Evolutionary conservation across 2,329 filamentous ascomycete genomes (phyloP).

Genomic region (Penicillium occitanis): DNA sequence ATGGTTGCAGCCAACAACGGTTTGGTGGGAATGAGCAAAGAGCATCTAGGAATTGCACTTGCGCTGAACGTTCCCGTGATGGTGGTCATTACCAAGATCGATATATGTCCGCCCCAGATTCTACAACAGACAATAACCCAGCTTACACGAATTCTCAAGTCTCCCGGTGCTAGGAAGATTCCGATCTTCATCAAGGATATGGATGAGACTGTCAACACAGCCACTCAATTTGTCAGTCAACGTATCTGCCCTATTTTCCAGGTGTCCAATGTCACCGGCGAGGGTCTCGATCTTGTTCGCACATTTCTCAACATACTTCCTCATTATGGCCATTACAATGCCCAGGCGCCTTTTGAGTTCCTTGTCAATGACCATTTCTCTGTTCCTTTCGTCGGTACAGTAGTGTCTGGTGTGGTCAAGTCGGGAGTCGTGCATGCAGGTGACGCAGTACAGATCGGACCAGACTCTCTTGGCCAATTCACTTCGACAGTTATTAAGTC

Average conservation of each 20-base stretch:
- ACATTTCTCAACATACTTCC: constrained; percentile 94
- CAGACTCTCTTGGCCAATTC: constrained; percentile 88
- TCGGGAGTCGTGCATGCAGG: constrained; percentile 83
- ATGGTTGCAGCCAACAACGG: constrained; percentile 99
- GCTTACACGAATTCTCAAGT: constrained; percentile 89
- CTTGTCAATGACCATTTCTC: constrained; percentile 97
- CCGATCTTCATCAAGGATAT: constrained; percentile 91
- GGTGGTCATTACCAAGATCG: constrained; percentile 97
- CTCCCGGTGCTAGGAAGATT: constrained; percentile 89
- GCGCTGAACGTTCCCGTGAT: constrained; percentile 96
- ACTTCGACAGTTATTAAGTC: constrained; percentile 81
- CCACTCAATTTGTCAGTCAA: constrained; percentile 91
- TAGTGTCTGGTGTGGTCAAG: constrained; percentile 91
- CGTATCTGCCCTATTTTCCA: constrained; percentile 97
- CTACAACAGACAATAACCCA: constrained; percentile 90
- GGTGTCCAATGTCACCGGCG: constrained; percentile 94
- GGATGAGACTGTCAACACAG: constrained; percentile 91
- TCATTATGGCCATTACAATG: constrained; percentile 89
- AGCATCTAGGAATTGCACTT: constrained; percentile 91
- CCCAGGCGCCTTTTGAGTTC: constrained; percentile 86
- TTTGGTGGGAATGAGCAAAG: constrained; percentile 95
- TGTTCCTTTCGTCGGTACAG: constrained; percentile 93
- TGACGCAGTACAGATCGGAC: constrained; percentile 85
- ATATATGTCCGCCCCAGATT: constrained; percentile 95
- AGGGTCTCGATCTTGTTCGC: constrained; percentile 84